These are phyloP conservation scores for Mucor plumbeus DNA, from an alignment of 371 early-diverging fungal genomes.

Conservation along the genomic window DNA sequence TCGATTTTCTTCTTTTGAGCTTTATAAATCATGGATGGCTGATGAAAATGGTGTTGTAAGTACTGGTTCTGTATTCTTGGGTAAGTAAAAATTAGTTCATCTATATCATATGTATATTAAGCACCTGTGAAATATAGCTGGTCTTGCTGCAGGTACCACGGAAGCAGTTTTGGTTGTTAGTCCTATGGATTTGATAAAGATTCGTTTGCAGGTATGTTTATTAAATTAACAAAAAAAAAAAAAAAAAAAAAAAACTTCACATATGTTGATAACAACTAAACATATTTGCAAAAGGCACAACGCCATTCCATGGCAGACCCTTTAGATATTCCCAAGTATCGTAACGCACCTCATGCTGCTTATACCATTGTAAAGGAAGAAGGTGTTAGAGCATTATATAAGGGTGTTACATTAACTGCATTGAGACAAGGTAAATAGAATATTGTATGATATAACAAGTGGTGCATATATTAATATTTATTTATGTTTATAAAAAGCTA, in stretches of 20 bases:
- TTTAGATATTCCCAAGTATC: constrained; percentile 94
- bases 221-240: background rate
- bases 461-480: constrained; percentile 5
- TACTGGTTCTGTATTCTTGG: constrained; percentile 78
- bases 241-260: background rate
- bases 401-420: constrained; percentile 95
- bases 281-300: constrained; percentile 65
- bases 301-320: constrained; percentile 96
- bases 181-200: constrained; percentile 97
- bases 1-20: constrained; percentile 95
- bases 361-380: constrained; percentile 93
- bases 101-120: too few relatives aligned
- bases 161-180: constrained; percentile 97
- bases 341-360: constrained; percentile 93
- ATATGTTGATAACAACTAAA: background rate
- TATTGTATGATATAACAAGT: background rate
- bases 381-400: constrained; percentile 88
- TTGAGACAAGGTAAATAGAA: constrained; percentile 80
- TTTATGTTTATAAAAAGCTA: constrained; percentile 61
- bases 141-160: constrained; percentile 94
- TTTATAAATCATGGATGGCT: constrained; percentile 85
- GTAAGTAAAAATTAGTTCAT: constrained; percentile 46
- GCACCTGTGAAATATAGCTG: constrained; percentile 61
- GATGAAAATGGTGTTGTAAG: constrained; percentile 73
- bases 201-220: constrained; percentile 79